phyloP scores from a whole-genome alignment of 1,139 yeast genomes.

The Pneumocystis carinii region DNA sequence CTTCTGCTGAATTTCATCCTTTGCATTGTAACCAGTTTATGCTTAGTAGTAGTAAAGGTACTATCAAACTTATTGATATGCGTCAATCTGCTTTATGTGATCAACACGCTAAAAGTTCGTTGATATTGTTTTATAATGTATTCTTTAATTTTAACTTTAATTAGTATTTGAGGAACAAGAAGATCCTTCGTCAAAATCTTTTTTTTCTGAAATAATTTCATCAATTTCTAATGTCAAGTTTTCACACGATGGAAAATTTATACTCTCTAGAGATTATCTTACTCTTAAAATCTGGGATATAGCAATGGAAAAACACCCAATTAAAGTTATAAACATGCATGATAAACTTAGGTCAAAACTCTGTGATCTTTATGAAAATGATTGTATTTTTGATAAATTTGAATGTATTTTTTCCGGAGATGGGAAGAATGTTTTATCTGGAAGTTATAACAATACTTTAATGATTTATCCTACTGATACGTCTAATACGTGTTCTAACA shows the following conservation, averaged over 20 bases:
- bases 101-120: constrained; percentile 49
- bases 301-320: constrained; percentile 89
- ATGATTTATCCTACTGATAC: constrained; percentile 74
- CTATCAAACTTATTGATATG: constrained; percentile 93
- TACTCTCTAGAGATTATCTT: constrained; percentile 92
- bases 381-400: constrained; percentile 95
- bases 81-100: constrained; percentile 91
- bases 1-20: constrained; percentile 97
- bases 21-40: constrained; percentile 79
- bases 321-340: constrained; percentile 87
- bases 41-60: constrained; percentile 95
- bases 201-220: constrained; percentile 92
- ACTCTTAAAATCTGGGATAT: constrained; percentile 97
- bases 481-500: constrained; percentile 41
- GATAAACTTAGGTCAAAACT: constrained; percentile 85
- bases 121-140: background rate
- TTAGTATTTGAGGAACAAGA: constrained; percentile 72
- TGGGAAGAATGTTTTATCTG: constrained; percentile 85
- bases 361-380: constrained; percentile 96
- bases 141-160: background rate
- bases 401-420: constrained; percentile 94
- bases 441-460: constrained; percentile 91
- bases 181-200: constrained; percentile 86
- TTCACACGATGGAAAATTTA: constrained; percentile 81
- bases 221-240: constrained; percentile 90